phyloP scores from a whole-genome alignment of 106 monocot species.

The Triglochin maritima region DNA sequence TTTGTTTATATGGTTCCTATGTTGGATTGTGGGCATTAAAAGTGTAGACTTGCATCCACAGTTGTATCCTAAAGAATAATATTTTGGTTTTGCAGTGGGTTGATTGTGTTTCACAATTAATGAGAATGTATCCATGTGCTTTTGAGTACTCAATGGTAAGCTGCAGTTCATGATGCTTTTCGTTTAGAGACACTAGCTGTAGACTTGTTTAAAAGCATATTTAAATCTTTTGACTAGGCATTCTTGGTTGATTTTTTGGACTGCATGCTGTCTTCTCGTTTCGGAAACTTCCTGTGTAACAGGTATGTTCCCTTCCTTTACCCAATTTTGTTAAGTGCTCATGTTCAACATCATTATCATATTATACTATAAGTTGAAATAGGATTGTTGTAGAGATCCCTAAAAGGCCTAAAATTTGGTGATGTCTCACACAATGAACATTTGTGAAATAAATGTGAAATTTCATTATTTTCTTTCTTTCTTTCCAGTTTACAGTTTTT shows the following conservation, averaged over 20 bases:
- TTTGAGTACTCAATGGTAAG: conserved; percentile 94
- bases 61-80: too few relatives aligned
- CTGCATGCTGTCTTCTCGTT: conserved; percentile 88
- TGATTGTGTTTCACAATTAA: conserved; percentile 87
- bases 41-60: too few relatives aligned
- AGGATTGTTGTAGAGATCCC: too few relatives aligned
- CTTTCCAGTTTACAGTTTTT: not conserved
- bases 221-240: conserved; percentile 25
- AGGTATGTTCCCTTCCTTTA: conserved; percentile 31
- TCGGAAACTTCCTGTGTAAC: conserved; percentile 97
- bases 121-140: conserved; percentile 87
- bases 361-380: too few relatives aligned
- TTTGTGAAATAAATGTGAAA: not conserved
- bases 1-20: too few relatives aligned
- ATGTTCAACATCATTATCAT: too few relatives aligned
- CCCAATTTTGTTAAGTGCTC: not conserved
- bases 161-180: not conserved
- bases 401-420: too few relatives aligned
- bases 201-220: not conserved
- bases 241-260: conserved; percentile 96
- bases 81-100: conserved; percentile 58
- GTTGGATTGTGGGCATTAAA: too few relatives aligned
- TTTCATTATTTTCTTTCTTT: not conserved
- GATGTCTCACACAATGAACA: too few relatives aligned
- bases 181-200: not conserved